Evolutionary conservation across 495 filamentous ascomycete species (phyloP), one percentile per base, ranked within the genome.

Genomic region (Jackrogersella multiformis): DNA sequence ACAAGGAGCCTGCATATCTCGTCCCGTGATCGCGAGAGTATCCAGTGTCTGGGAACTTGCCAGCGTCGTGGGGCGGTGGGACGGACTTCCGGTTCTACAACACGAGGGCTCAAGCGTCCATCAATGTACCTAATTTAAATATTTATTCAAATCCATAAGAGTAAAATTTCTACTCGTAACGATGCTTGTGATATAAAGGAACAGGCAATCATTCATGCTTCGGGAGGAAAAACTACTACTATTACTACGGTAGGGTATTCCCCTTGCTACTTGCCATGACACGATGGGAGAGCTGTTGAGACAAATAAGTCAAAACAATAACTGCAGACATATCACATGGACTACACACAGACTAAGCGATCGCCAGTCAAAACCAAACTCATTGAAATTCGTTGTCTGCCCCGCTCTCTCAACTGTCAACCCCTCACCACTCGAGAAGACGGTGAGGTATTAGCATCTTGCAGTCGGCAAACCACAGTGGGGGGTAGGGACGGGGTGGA

Each of bases 11-110:
- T 30, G 52, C 18, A 57, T 53, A 42, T n/a, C 34, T 45, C 36
- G 35, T 70, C 67, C 57, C 67, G 61, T 70, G 67, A 70, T 62
- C 51, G 57, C 21, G 41, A 65, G 38, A 53, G 61, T 57, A 61
- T 66, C 61, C 67, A 70, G 56, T 49, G 52, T 58, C 61, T 44
- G 61, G 67, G 67, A 70, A 62, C 61, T 18, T 55, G 15, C 28
- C 56, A 60, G 49, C 36, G 46, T 21, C 55, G 58, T 69, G 66
- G 60, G 66, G 61, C 66, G 26, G 48, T 64, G 51, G 60, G 51
- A 65, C 56, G 61, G 61, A 61, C 60, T 61, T 69, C 66, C 56
- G 67, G 35, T 21, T 48, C 66, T 26, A 30, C 26, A 30, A 4
- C 46, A 21, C 10, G 23, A 39, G 32, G 15, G 36, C 44, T 38